phyloP scores from a whole-genome alignment of 163 green algal species.

The Picocystis sp. region DNA sequence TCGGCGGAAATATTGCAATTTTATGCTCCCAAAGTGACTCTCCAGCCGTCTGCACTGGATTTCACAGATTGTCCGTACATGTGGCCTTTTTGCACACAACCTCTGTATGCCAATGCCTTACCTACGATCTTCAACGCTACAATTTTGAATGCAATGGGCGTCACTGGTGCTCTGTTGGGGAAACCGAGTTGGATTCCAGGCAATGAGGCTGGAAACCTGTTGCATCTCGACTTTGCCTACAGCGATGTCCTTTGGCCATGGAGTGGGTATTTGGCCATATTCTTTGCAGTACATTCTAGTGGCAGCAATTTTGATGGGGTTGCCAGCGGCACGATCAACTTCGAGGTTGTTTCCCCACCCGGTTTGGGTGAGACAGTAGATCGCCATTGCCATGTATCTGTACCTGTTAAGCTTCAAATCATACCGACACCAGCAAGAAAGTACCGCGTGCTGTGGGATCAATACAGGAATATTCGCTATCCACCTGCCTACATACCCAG shows the following conservation, averaged over 20 bases:
- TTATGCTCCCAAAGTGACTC: slow-evolving; percentile 64
- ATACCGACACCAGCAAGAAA: slow-evolving; percentile 27
- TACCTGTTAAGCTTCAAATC: slow-evolving; percentile 12
- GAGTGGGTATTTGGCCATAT: slow-evolving; percentile 80
- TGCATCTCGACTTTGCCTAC: slow-evolving; percentile 75
- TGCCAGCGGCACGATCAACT: slow-evolving; percentile 22
- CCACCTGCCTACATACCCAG: slow-evolving; percentile 84
- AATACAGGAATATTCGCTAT: slow-evolving; percentile 90
- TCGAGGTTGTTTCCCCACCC: slow-evolving; percentile 22
- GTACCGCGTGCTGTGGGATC: slow-evolving; percentile 79
- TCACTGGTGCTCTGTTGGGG: slow-evolving; percentile 44
- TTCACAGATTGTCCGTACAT: slow-evolving; percentile 80
- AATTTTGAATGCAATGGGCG: slow-evolving; percentile 86
- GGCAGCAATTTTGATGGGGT: slow-evolving; percentile 23
- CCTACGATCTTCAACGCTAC: slow-evolving; percentile 89
- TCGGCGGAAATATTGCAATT: slow-evolving; percentile 34
- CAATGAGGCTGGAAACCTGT: slow-evolving; percentile 37
- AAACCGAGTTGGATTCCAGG: not conserved
- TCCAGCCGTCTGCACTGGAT: slow-evolving; percentile 59
- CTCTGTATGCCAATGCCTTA: slow-evolving; percentile 69
- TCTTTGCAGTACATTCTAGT: slow-evolving; percentile 39
- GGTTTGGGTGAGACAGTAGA: slow-evolving; percentile 9
- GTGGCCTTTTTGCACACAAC: slow-evolving; percentile 83
- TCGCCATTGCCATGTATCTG: slow-evolving; percentile 8
- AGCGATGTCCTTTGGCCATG: slow-evolving; percentile 85